Percentiles rank a stretch among this genome's conserved stretches.
These are phyloP conservation scores for Penicillium sp. DNA, from an alignment of 2,329 filamentous ascomycete genomes.

Conservation along the genomic window DNA sequence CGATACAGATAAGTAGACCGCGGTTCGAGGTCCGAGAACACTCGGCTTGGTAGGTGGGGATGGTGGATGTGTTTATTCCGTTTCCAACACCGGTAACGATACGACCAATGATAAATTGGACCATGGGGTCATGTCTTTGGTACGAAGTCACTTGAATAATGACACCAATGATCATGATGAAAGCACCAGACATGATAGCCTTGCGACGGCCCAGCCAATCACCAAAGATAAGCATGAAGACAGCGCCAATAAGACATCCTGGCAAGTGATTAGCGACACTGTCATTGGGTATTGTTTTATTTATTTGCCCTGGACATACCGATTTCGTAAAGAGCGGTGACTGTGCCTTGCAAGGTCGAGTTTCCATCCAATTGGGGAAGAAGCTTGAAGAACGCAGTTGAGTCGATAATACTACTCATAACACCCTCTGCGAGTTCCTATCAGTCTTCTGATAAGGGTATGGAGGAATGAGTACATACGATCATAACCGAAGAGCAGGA, in stretches of 20 bases:
- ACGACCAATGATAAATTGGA: conserved; percentile 55
- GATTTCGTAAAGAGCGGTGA: conserved; percentile 32
- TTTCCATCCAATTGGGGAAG: conserved; percentile 39
- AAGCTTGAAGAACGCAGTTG: conserved; percentile 31
- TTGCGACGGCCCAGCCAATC: conserved; percentile 40
- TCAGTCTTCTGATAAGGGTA: background rate
- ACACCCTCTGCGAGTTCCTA: conserved; percentile 28
- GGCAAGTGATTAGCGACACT: background rate
- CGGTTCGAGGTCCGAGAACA: conserved; percentile 57
- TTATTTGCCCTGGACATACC: background rate
- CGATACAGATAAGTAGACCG: conserved; percentile 61
- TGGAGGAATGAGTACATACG: background rate
- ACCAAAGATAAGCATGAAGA: conserved; percentile 37
- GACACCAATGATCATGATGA: conserved; percentile 49
- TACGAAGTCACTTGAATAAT: conserved; percentile 38
- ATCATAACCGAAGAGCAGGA: conserved; percentile 40
- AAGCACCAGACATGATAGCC: conserved; percentile 57
- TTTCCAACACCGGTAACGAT: conserved; percentile 56
- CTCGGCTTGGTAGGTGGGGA: conserved; percentile 56
- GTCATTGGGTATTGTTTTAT: background rate
- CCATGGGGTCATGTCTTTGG: conserved; percentile 35
- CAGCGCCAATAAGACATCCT: conserved; percentile 38
- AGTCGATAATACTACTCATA: conserved; percentile 41
- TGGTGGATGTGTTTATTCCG: conserved; percentile 57
- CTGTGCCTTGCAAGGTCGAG: conserved; percentile 38